These are phyloP conservation scores for Neonectria magnoliae DNA, from an alignment of 2,329 filamentous ascomycete genomes.

Conservation along the genomic window DNA sequence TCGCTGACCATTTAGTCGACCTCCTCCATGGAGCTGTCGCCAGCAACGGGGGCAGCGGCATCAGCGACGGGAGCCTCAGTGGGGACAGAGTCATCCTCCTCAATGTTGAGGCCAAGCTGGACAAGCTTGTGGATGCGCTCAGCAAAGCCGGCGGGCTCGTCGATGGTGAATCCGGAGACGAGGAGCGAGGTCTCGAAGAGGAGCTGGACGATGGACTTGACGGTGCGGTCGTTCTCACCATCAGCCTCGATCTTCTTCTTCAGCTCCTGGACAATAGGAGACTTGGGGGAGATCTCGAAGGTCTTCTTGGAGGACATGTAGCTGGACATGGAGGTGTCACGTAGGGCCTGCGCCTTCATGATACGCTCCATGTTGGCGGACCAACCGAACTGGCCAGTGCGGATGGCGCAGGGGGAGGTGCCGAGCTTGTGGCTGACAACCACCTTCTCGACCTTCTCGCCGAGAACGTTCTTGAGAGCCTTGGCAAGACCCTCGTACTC, in stretches of 20 bases:
- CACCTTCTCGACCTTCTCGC: constrained; percentile 99
- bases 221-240: constrained; percentile 97
- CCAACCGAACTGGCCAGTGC: constrained; percentile 99
- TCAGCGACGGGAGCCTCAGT: constrained; percentile 65
- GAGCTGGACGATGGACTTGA: constrained; percentile 98
- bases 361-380: constrained; percentile 99
- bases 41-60: constrained; percentile 69
- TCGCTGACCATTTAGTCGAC: constrained; percentile 78
- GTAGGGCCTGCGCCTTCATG: constrained; percentile 99
- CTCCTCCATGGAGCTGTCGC: constrained; percentile 99
- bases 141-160: constrained; percentile 96
- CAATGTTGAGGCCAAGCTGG: constrained; percentile 95
- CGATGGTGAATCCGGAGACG: constrained; percentile 99
- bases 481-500: constrained; percentile 95
- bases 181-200: constrained; percentile 99
- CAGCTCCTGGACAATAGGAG: constrained; percentile 96
- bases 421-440: constrained; percentile 98
- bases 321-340: constrained; percentile 98
- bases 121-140: constrained; percentile 99
- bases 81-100: constrained; percentile 83
- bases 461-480: constrained; percentile 98
- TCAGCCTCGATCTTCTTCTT: constrained; percentile 99
- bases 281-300: constrained; percentile 99
- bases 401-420: constrained; percentile 95
- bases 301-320: constrained; percentile 99